Evolutionary conservation across 2,329 filamentous ascomycete species (phyloP), one percentile per base, ranked within the genome.

Genomic region (Colletotrichum euphorbiae): DNA sequence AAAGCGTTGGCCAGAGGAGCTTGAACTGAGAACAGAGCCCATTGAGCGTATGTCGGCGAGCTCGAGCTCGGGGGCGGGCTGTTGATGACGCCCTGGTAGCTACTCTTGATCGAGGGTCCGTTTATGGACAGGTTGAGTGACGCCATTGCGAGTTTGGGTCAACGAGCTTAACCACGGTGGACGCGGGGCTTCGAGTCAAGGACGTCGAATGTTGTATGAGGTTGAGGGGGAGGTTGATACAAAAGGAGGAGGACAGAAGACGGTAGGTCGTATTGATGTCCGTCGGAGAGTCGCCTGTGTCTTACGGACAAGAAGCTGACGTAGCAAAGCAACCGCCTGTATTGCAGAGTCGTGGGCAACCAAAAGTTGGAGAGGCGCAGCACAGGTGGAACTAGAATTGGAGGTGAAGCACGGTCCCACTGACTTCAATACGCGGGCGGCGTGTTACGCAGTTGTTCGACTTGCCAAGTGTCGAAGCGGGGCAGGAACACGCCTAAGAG

Each of bases 21-120:
- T 78, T 96, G 93, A 45, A 99, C 96, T 7, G 93, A 92, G 82
- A 97, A 97, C 70, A 99, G 84, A 19, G 93, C 95, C 96, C 96
- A 99, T 83, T 95, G 93, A 71, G 89, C 94, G 76, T 92, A 93
- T 54, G 94, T 97, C 43, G 93, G 87, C 54, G 94, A 97, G 77
- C 84, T 85, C 40, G 85, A 83, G 38, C 84, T 81, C 28, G 82
- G 78, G 58, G 82, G 77, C 54, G 82, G 78, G 69, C 82, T 84
- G 73, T 86, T 88, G 74, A 89, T 79, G 69, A 89, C 86, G 57
- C 82, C 83, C 74, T 84, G 83, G 77, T 89, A 93, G 85, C 91
- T 93, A 82, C 90, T 93, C 82, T 91, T 93, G 75, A 98, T 98
- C 69, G 90, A 93, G 71, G 91, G 89, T 12, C 92, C 92, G 78